Evolutionary conservation across 2,329 filamentous ascomycete genomes (phyloP).

Genomic region (Claviceps citrina): DNA sequence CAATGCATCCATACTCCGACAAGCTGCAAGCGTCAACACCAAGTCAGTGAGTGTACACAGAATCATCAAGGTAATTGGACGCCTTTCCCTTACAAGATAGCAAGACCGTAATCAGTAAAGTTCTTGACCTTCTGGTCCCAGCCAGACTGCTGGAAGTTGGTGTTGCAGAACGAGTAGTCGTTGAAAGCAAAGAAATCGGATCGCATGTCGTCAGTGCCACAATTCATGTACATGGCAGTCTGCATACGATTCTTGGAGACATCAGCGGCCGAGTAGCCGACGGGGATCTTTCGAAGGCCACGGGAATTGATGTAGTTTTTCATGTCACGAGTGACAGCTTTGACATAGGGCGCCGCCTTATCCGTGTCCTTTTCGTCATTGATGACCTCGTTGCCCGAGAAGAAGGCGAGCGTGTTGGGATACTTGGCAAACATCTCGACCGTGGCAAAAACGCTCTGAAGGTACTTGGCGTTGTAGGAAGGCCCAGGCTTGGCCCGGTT

Average conservation of each 20-base stretch:
- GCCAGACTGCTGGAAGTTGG: slow-evolving; percentile 52
- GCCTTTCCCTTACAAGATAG: slow-evolving; percentile 48
- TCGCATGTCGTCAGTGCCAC: slow-evolving; percentile 66
- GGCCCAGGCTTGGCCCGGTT: slow-evolving; percentile 60
- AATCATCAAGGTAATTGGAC: not conserved
- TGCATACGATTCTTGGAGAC: slow-evolving; percentile 73
- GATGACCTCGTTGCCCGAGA: slow-evolving; percentile 70
- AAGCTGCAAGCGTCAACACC: slow-evolving; percentile 30
- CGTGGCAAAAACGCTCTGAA: slow-evolving; percentile 74
- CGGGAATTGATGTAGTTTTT: slow-evolving; percentile 51
- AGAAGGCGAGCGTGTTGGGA: slow-evolving; percentile 74
- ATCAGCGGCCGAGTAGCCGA: slow-evolving; percentile 66
- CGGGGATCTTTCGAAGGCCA: slow-evolving; percentile 50
- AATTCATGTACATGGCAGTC: slow-evolving; percentile 88
- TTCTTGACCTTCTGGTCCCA: slow-evolving; percentile 83
- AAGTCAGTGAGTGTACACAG: not conserved
- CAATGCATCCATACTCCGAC: slow-evolving; percentile 85
- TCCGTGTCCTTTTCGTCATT: slow-evolving; percentile 51
- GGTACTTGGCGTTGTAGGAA: slow-evolving; percentile 78
- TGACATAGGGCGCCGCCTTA: slow-evolving; percentile 55
- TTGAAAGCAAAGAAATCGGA: slow-evolving; percentile 85
- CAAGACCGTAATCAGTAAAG: slow-evolving; percentile 73
- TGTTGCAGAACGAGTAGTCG: slow-evolving; percentile 77
- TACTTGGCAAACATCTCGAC: slow-evolving; percentile 74
- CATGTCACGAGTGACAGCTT: slow-evolving; percentile 65